These are phyloP conservation scores for Akebia trifoliata DNA, from an alignment of 164 flowering plant species.

Conservation along the genomic window DNA sequence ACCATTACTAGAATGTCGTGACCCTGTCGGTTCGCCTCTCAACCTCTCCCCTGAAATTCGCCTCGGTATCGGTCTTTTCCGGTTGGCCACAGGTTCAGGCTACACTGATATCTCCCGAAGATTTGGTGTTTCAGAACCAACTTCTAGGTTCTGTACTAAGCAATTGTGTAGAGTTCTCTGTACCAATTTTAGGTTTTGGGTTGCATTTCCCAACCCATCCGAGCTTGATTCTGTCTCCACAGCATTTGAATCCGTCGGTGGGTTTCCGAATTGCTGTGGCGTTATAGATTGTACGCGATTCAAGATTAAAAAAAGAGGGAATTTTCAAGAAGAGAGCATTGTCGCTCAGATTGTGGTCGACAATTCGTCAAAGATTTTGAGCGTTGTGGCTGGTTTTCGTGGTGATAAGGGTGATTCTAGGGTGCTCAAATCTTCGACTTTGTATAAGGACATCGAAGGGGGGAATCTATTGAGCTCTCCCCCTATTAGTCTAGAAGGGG, in stretches of 20 bases:
- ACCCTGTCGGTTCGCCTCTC: conserved; percentile 56
- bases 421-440: conserved; percentile 46
- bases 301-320: conserved; percentile 13
- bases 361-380: conserved; percentile 53
- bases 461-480: conserved; percentile 35
- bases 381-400: conserved; percentile 59
- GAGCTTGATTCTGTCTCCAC: conserved; percentile 48
- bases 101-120: conserved; percentile 43
- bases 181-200: conserved; percentile 86
- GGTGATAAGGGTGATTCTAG: conserved; percentile 44
- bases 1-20: conserved; percentile 88
- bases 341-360: conserved; percentile 76
- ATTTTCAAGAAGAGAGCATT: conserved; percentile 29
- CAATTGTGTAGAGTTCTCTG: conserved; percentile 85
- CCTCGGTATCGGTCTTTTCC: conserved; percentile 66
- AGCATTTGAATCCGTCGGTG: conserved; percentile 36
- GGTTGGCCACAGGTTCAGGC: conserved; percentile 60
- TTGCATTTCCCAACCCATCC: conserved; percentile 48
- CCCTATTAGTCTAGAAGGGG: conserved; percentile 28
- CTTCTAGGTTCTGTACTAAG: conserved; percentile 62
- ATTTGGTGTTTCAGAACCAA: conserved; percentile 52
- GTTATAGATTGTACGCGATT: conserved; percentile 54
- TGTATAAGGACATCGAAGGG: conserved; percentile 49
- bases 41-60: conserved; percentile 54
- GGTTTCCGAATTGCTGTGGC: conserved; percentile 81